Evolutionary conservation across 306 rosid species (phyloP), one percentile per base, ranked within the genome.

Genomic region (Dalbergia cultrata): DNA sequence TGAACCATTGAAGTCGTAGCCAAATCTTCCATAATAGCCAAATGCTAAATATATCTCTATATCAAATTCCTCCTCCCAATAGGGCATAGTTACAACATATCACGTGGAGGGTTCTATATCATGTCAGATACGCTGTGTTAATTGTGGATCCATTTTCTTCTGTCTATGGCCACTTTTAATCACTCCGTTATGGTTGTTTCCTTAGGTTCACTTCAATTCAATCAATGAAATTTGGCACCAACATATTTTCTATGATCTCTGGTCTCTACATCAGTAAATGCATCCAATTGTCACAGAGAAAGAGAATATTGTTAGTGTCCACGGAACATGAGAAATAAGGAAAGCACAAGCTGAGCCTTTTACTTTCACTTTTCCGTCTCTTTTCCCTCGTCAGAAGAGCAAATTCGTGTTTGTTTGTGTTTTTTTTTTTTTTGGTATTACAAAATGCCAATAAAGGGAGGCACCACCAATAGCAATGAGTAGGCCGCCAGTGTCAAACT

Each of bases 241-340:
- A 58, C 80, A 59, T 34, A 56, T 21, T 74, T 73, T 34, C 39
- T 69, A 54, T 44, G 33, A 63, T 52, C 43, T 54, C 69, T 41
- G 53, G 74, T 17, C 67, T 80, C 71, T 50, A 16, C 21, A 77
- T 85, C 81, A 35, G 72, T 54, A 73, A 84, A 72, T 77, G 31
- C 31, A 26, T 26, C 2, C 31, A 26, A 26, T 1, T 26, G 2
- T 26, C 31, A 21, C 22, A 26, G 31, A 77, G 67, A 49, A 41
- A n/a, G 70, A 72, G 52, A 65, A 14, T 56, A 13, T 59, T 4
- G 19, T 49, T 4, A 33, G 71, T 60, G 66, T 43, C 70, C 31
- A 26, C 31, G 31, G 12, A 53, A 49, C 50, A 31, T 26, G 61
- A 9, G 17, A 41, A 9, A 26, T 26, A 26, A 26, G 31, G 3